phyloP scores from a whole-genome alignment of 2,329 filamentous ascomycete genomes.

The Penicillium sp. region DNA sequence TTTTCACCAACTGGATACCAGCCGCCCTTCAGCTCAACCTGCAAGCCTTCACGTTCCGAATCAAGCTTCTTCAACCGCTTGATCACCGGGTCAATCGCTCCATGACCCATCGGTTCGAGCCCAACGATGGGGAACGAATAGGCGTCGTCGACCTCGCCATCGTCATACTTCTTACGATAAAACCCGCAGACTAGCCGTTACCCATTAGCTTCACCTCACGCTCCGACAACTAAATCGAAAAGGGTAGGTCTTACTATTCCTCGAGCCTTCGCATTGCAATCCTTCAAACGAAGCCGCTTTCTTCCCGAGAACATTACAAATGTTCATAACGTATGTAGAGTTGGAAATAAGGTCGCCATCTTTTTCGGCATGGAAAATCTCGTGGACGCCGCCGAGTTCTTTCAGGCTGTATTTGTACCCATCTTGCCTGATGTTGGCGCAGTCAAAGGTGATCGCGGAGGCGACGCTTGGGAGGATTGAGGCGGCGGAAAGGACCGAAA shows the following conservation, averaged over 20 bases:
- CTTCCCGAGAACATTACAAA: conserved; percentile 38
- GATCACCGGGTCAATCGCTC: conserved; percentile 62
- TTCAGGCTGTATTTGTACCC: conserved; percentile 47
- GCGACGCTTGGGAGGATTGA: conserved; percentile 33
- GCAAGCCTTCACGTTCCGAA: conserved; percentile 71
- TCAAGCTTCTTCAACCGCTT: conserved; percentile 71
- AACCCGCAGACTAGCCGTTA: conserved; percentile 73
- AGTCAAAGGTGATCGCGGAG: conserved; percentile 43
- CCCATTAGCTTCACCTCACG: neutral
- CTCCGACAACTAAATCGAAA: neutral
- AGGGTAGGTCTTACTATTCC: conserved; percentile 36
- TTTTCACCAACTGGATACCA: conserved; percentile 50
- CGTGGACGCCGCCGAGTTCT: conserved; percentile 44
- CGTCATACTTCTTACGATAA: conserved; percentile 57
- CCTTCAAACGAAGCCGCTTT: conserved; percentile 31
- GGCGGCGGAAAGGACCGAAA: conserved; percentile 30
- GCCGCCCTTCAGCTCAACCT: conserved; percentile 68
- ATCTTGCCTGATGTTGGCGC: conserved; percentile 41
- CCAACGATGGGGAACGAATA: conserved; percentile 76
- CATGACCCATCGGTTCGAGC: conserved; percentile 61
- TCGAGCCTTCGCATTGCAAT: conserved; percentile 39
- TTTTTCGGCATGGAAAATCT: conserved; percentile 36
- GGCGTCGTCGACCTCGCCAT: conserved; percentile 53
- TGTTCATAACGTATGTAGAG: conserved; percentile 44
- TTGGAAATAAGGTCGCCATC: conserved; percentile 35